Conservation (phyloP, 2,329 filamentous ascomycete species). For the Chaetomiaceae sp. region DNA sequence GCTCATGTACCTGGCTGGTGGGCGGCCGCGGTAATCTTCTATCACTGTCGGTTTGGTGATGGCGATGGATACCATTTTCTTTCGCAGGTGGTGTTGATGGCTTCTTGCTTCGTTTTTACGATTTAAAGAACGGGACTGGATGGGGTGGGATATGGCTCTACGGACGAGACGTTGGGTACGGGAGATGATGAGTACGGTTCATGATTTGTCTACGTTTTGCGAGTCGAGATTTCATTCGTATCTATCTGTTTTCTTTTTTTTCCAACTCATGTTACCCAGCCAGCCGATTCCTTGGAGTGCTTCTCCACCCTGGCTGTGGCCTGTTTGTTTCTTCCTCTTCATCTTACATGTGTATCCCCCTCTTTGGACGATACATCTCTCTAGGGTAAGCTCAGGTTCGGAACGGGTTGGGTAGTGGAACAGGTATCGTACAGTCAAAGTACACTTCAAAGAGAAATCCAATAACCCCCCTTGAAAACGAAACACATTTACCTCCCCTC, state of each 20-base stretch:
- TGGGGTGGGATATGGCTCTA: not conserved
- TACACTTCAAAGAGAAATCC: not conserved
- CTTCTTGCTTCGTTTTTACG: not conserved
- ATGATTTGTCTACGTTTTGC: conserved; percentile 12
- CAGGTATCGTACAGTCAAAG: conserved; percentile 7
- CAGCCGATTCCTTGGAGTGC: not conserved
- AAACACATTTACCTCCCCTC: not conserved
- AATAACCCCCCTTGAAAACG: not conserved
- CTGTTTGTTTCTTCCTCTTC: not conserved
- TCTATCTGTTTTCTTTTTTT: not conserved
- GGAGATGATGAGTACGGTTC: conserved; percentile 11
- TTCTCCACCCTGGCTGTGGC: not conserved
- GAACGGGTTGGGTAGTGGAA: not conserved
- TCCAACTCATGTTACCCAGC: not conserved
- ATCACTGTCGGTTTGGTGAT: not conserved
- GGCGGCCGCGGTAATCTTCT: conserved; percentile 35
- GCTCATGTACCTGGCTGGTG: conserved; percentile 56
- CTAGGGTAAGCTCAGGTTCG: not conserved
- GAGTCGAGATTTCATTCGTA: conserved; percentile 10
- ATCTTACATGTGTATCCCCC: not conserved
- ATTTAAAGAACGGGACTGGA: not conserved
- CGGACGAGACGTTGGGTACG: not conserved
- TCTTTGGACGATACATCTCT: not conserved
- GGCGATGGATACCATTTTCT: not conserved
- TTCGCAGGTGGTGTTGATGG: not conserved